Evolutionary conservation across 148 eudicot species (phyloP).

Genomic region (Silene uniflora): DNA sequence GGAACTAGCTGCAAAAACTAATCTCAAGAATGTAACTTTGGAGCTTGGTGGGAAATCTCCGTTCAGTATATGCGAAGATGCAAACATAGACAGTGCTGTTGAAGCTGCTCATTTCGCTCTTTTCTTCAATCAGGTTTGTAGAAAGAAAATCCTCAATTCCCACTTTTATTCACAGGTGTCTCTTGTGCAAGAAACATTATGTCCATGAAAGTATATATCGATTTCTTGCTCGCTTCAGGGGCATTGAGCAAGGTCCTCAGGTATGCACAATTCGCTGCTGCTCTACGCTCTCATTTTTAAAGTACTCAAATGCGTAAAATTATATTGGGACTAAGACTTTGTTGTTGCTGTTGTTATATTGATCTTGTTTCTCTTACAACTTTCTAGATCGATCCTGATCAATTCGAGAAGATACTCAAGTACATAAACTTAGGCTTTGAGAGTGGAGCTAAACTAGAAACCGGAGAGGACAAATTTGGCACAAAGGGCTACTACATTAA

Average conservation of each 20-base stretch:
- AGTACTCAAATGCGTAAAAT: neutral
- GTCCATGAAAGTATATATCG: neutral
- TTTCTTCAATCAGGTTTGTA: slow-evolving; percentile 59
- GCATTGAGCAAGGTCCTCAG: slow-evolving; percentile 85
- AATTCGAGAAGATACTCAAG: slow-evolving; percentile 65
- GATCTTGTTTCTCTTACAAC: neutral
- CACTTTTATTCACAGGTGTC: neutral
- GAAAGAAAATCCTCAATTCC: neutral
- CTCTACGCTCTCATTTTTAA: too few relatives aligned
- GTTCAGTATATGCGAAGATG: slow-evolving; percentile 61
- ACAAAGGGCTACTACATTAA: slow-evolving; percentile 61
- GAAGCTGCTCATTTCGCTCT: slow-evolving; percentile 61
- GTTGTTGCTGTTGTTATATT: neutral
- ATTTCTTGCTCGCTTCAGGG: slow-evolving; percentile 39
- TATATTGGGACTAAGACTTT: neutral
- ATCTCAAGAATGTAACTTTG: slow-evolving; percentile 54
- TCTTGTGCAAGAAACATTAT: neutral
- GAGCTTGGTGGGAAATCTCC: slow-evolving; percentile 77
- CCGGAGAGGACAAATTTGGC: slow-evolving; percentile 76
- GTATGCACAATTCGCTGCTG: too few relatives aligned
- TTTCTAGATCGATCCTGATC: slow-evolving; percentile 51
- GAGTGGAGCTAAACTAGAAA: slow-evolving; percentile 76
- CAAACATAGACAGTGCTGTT: slow-evolving; percentile 58
- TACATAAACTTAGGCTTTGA: slow-evolving; percentile 67
- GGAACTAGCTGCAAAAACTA: slow-evolving; percentile 49